Base-by-base conservation (phyloP, 495 filamentous ascomycete genomes). In the Viridothelium virens region DNA sequence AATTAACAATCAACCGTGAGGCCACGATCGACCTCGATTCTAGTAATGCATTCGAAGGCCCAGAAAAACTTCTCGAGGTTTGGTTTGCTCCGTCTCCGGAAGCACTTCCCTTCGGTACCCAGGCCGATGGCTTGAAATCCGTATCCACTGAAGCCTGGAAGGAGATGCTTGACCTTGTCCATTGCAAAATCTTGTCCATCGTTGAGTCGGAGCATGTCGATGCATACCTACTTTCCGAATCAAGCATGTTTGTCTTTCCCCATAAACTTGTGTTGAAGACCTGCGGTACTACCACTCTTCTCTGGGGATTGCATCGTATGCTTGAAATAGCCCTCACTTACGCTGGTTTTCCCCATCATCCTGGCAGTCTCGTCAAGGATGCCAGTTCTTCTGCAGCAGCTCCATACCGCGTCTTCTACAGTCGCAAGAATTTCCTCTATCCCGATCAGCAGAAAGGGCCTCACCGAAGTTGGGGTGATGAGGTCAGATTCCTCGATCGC, bases 231-330 rank as follows among this genome's bases (percentile, higher is more conserved):
- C 85, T 99, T 63, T 97, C 94, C 63, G 95, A 99, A 78, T 97
- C 95, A 25, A 97, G 94, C 86, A 90, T 99, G 93, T 99, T 99
- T 76, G 92, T 99, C 70, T 99, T 96, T 77, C 92, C 92, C 33
- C 94, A 99, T 85, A 99, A 99, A 80, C 81, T 99, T 61, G 96
- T 99, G 70, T 82, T 99, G 56, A 99, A 99, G 86, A 99, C 95
- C 11, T 99, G 95, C 73, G 95, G 95, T 63, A 99, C 95, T 6
- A 99, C 95, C 3, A 99, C 95, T 0, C 79, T 99, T 68, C 83
- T 99, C 14, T 87, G 87, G 25, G 95, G 95, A 14, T 81, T 99
- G 62, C 90, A 88, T 38, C 89, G 89, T 66, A 89, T 99, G 70
- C 82, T 99, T 63, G 89, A 91, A 72, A 95, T 97, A 73, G 95